Conservation (phyloP, 176 grass and related monocot genomes). For the Oryza australiensis region DNA sequence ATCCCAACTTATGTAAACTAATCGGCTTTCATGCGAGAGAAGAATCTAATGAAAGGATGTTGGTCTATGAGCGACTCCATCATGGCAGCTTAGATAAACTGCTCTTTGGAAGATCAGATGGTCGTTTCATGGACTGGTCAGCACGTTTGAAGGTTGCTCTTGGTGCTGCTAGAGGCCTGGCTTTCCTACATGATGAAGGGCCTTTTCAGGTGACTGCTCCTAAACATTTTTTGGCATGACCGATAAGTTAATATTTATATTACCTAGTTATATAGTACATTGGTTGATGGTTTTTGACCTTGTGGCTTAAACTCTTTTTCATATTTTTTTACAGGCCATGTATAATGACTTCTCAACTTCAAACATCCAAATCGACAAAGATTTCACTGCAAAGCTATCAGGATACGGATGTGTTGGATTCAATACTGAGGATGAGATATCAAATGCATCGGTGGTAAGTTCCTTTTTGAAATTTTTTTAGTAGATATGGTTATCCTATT, state of each 20-base stretch:
- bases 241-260: background rate
- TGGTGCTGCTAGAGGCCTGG: constrained; percentile 79
- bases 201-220: constrained; percentile 79
- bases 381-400: constrained; percentile 89
- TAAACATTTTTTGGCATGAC: background rate
- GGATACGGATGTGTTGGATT: constrained; percentile 84
- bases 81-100: constrained; percentile 85
- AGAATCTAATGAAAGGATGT: constrained; percentile 73
- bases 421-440: constrained; percentile 55
- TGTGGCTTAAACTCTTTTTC: constrained; percentile 2
- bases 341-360: constrained; percentile 85
- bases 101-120: constrained; percentile 76
- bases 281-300: background rate
- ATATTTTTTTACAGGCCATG: constrained; percentile 68
- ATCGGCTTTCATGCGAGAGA: constrained; percentile 77
- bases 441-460: constrained; percentile 67
- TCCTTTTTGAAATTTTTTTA: background rate
- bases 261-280: background rate
- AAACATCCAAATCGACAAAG: constrained; percentile 95
- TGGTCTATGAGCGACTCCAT: constrained; percentile 86
- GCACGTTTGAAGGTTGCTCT: constrained; percentile 88
- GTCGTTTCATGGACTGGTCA: constrained; percentile 85
- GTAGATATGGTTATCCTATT: background rate
- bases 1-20: constrained; percentile 90
- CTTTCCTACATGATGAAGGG: constrained; percentile 97